phyloP scores from a whole-genome alignment of 2,329 filamentous ascomycete genomes.

The Fusarium transvaalense region DNA sequence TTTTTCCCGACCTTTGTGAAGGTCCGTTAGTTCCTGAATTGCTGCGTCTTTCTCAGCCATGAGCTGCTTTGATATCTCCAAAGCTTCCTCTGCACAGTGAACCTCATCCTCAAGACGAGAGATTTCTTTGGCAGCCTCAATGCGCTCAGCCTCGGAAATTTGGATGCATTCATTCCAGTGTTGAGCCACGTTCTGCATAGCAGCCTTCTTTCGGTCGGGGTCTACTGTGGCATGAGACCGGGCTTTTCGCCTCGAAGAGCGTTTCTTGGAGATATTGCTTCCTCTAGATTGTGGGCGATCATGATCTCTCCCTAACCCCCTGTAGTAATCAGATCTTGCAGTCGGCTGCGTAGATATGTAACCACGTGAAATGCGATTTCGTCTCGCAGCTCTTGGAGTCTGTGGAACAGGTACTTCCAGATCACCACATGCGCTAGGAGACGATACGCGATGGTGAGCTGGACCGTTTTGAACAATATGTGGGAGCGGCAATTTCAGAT shows the following conservation, averaged over 20 bases:
- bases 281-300: conserved; percentile 47
- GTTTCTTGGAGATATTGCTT: conserved; percentile 54
- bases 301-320: neutral
- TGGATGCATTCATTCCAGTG: conserved; percentile 54
- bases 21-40: conserved; percentile 44
- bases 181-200: conserved; percentile 51
- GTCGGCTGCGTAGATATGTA: conserved; percentile 16
- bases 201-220: conserved; percentile 46
- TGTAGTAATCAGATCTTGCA: conserved; percentile 2
- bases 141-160: conserved; percentile 49
- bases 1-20: conserved; percentile 47
- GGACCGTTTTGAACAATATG: conserved; percentile 5
- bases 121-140: conserved; percentile 46
- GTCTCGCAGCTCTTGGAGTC: conserved; percentile 30
- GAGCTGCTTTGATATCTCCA: conserved; percentile 30
- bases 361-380: neutral
- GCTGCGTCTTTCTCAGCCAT: conserved; percentile 42
- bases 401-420: conserved; percentile 48
- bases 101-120: conserved; percentile 46
- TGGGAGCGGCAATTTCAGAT: conserved; percentile 27
- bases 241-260: conserved; percentile 36
- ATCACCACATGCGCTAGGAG: conserved; percentile 50
- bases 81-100: conserved; percentile 29
- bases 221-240: conserved; percentile 16
- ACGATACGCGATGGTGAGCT: conserved; percentile 17